Evolutionary conservation across 345 rosid species (phyloP).

Genomic region (Sonneratia caseolaris): DNA sequence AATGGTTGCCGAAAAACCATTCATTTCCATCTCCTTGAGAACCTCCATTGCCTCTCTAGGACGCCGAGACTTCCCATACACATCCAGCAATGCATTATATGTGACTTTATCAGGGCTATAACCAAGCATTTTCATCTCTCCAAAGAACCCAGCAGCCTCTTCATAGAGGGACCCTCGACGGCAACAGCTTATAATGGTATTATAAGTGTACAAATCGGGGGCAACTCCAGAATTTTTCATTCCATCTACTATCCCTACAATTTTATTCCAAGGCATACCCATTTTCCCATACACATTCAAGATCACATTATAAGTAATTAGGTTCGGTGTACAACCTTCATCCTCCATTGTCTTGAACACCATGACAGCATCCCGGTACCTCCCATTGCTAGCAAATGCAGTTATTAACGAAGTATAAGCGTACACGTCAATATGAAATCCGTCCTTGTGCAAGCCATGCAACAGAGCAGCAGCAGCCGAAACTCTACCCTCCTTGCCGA

Average conservation of each 20-base stretch:
- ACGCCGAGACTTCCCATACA: constrained; percentile 83
- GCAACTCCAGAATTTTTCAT: constrained; percentile 55
- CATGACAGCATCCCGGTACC: constrained; percentile 70
- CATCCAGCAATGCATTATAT: constrained; percentile 69
- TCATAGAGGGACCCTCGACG: constrained; percentile 71
- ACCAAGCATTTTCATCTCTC: constrained; percentile 67
- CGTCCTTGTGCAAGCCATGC: constrained; percentile 38
- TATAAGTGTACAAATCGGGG: constrained; percentile 73
- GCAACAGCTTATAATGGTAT: constrained; percentile 81
- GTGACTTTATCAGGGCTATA: constrained; percentile 77
- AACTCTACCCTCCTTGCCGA: constrained; percentile 57
- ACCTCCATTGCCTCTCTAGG: constrained; percentile 80
- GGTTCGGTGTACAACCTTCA: constrained; percentile 70
- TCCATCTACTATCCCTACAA: constrained; percentile 41
- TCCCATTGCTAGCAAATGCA: constrained; percentile 55
- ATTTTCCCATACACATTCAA: constrained; percentile 84
- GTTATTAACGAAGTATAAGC: constrained; percentile 77
- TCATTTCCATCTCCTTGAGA: constrained; percentile 64
- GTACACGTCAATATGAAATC: constrained; percentile 59
- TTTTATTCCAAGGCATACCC: constrained; percentile 95
- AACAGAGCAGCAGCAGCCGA: constrained; percentile 53
- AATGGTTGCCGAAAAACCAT: constrained; percentile 53
- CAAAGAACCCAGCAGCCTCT: constrained; percentile 63
- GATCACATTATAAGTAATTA: constrained; percentile 79
- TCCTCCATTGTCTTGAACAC: constrained; percentile 77